A percentile compares a stretch with the other conserved stretches of the same genome.
phyloP scores from a whole-genome alignment of 805 yeast species.

The Candida piceae region DNA sequence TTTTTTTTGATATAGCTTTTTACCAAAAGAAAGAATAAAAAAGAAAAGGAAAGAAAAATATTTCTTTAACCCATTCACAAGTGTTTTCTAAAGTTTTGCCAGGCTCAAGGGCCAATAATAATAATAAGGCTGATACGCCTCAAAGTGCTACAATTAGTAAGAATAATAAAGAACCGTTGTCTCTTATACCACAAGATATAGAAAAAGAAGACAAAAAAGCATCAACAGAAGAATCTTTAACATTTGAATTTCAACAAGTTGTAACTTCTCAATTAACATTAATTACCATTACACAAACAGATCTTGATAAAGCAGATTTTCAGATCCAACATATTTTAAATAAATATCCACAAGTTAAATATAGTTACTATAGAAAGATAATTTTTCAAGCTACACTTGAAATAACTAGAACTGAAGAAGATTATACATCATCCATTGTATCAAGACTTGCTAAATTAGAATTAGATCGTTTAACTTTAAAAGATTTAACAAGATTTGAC shows the following conservation, averaged over 20 bases:
- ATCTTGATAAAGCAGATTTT: slow-evolving; percentile 33
- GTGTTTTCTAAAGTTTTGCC: slow-evolving; percentile 18
- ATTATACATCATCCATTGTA: slow-evolving; percentile 16
- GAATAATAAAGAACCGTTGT: background rate
- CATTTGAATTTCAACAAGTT: slow-evolving; percentile 24
- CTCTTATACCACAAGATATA: background rate
- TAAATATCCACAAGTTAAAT: slow-evolving; percentile 31
- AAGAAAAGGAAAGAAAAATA: too few relatives aligned
- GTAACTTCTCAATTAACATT: slow-evolving; percentile 50
- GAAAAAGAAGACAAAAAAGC: slow-evolving; percentile 1
- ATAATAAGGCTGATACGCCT: slow-evolving; percentile 23
- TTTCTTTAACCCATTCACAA: slow-evolving; percentile 6
- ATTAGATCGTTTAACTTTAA: slow-evolving; percentile 22
- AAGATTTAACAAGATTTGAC: too few relatives aligned
- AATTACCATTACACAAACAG: slow-evolving; percentile 39
- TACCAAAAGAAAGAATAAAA: too few relatives aligned
- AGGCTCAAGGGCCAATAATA: slow-evolving; percentile 22
- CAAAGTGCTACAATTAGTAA: background rate
- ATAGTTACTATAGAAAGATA: slow-evolving; percentile 29
- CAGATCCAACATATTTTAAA: slow-evolving; percentile 46
- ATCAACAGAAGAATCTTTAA: slow-evolving; percentile 4
- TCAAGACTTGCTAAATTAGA: slow-evolving; percentile 20
- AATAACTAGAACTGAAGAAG: slow-evolving; percentile 13
- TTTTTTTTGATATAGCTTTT: background rate
- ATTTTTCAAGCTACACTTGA: slow-evolving; percentile 27